phyloP scores from a whole-genome alignment of 148 eudicot genomes.

The Vaccinium darrowii region DNA sequence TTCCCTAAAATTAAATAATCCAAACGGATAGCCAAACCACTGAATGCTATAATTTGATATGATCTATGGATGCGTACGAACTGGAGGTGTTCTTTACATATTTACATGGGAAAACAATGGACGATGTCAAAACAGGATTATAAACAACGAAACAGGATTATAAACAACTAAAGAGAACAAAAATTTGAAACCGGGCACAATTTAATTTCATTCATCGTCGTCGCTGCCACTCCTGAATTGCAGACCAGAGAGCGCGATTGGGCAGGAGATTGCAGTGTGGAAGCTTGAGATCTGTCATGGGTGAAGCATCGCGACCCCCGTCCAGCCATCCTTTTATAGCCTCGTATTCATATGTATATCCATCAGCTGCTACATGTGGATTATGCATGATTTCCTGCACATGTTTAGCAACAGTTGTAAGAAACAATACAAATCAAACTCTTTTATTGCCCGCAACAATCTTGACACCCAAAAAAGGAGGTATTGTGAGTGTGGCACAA shows the following conservation, averaged over 20 bases:
- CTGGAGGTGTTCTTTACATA: too few relatives aligned
- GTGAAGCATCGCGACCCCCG: constrained; percentile 76
- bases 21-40: too few relatives aligned
- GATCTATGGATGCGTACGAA: too few relatives aligned
- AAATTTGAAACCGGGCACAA: not conserved
- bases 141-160: not conserved
- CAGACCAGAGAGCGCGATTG: constrained; percentile 81
- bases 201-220: constrained; percentile 20
- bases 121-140: too few relatives aligned
- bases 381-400: constrained; percentile 86
- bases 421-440: not conserved
- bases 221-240: constrained; percentile 84
- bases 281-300: constrained; percentile 72
- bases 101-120: too few relatives aligned
- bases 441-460: not conserved
- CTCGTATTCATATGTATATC: constrained; percentile 87
- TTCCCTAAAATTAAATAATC: too few relatives aligned
- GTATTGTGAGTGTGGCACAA: not conserved
- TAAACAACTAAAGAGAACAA: not conserved
- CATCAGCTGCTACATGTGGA: constrained; percentile 89
- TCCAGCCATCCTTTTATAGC: constrained; percentile 87
- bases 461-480: not conserved
- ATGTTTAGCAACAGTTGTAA: not conserved
- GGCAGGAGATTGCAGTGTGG: constrained; percentile 57
- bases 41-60: too few relatives aligned